Conservation (phyloP, 1,284 basidiomycete genomes). For the Sporisorium exsertum region DNA sequence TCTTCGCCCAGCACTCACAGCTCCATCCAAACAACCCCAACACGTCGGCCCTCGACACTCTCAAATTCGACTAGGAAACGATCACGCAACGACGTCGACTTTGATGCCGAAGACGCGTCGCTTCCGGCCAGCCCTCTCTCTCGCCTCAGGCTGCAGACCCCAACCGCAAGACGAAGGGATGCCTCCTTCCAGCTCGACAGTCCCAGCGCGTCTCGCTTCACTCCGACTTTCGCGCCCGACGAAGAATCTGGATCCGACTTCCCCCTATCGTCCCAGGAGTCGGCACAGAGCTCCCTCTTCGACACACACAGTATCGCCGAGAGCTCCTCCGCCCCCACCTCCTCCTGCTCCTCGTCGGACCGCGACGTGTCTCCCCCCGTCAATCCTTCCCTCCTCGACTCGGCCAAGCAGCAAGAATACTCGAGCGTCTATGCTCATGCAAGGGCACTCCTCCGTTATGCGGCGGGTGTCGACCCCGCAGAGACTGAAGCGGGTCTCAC, state of each 20-base stretch:
- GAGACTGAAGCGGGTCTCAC: constrained; percentile 47
- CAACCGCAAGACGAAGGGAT: constrained; percentile 11
- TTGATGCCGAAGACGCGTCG: constrained; percentile 17
- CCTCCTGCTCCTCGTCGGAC: constrained; percentile 39
- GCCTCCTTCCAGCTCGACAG: constrained; percentile 23
- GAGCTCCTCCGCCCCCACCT: constrained; percentile 28
- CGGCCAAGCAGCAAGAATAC: constrained; percentile 27
- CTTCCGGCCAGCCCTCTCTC: constrained; percentile 35
- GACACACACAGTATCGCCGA: constrained; percentile 44
- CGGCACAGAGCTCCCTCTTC: constrained; percentile 47
- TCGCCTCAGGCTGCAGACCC: constrained; percentile 26
- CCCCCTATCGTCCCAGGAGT: constrained; percentile 49
- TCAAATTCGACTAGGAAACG: constrained; percentile 35
- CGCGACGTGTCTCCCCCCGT: constrained; percentile 38
- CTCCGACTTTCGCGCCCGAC: constrained; percentile 21
- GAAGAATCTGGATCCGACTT: constrained; percentile 50
- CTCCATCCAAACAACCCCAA: constrained; percentile 20
- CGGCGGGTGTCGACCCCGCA: constrained; percentile 44
- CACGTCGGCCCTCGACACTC: constrained; percentile 21
- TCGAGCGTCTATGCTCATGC: constrained; percentile 69
- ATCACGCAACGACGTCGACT: constrained; percentile 32
- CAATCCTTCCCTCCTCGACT: constrained; percentile 16
- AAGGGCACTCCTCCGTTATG: constrained; percentile 66
- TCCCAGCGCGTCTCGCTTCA: constrained; percentile 29
- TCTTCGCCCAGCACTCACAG: constrained; percentile 21